Evolutionary conservation across 371 early-diverging fungal genomes (phyloP).

Genomic region (Apophysomyces elegans): DNA sequence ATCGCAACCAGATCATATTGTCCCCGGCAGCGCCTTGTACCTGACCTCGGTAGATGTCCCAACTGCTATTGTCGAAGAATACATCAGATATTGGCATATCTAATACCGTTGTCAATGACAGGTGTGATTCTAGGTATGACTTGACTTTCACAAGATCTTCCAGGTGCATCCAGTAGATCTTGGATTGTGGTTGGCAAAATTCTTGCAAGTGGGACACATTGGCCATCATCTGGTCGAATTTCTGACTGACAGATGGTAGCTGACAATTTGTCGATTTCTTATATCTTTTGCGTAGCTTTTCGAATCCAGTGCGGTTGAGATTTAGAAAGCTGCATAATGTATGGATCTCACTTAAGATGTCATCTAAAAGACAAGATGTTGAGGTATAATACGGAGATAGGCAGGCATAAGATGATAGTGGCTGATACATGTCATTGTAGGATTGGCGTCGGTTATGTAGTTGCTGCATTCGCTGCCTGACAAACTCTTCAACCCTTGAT

Average conservation of each 20-base stretch:
- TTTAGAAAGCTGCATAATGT: constrained; percentile 89
- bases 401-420: constrained; percentile 5
- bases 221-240: constrained; percentile 84
- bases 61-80: constrained; percentile 87
- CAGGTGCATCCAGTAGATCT: constrained; percentile 96
- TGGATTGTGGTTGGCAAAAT: constrained; percentile 84
- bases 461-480: constrained; percentile 78
- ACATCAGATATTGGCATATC: constrained; percentile 79
- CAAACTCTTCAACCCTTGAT: constrained; percentile 84
- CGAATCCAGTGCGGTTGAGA: constrained; percentile 91
- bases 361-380: constrained; percentile 18
- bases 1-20: constrained; percentile 85
- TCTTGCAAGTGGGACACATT: constrained; percentile 86
- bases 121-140: constrained; percentile 65
- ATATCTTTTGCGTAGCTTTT: constrained; percentile 95
- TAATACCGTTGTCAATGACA: constrained; percentile 59
- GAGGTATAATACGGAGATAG: not conserved
- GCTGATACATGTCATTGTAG: constrained; percentile 48
- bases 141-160: constrained; percentile 93
- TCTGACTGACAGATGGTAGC: constrained; percentile 80
- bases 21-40: constrained; percentile 87
- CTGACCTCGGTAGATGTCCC: constrained; percentile 86
- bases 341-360: constrained; percentile 81
- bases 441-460: constrained; percentile 70
- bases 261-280: constrained; percentile 65